Conservation (phyloP, 805 yeast genomes). For the Blastobotrys terrestris region DNA sequence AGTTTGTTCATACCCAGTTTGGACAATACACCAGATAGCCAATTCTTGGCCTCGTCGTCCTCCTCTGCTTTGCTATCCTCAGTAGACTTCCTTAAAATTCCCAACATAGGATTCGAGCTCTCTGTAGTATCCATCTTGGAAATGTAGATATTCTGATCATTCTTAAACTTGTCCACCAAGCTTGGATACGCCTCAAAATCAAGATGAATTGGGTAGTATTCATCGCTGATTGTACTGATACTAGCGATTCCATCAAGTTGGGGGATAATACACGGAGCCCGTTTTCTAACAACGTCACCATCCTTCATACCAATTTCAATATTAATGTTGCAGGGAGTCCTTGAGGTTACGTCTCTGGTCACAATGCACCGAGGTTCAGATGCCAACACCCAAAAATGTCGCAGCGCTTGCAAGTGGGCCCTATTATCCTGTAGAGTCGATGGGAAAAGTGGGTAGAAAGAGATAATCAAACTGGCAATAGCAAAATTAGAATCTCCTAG, state of each 20-base stretch:
- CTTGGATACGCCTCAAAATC: conserved; percentile 30
- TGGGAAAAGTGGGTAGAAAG: conserved; percentile 75
- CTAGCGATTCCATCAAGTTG: conserved; percentile 42
- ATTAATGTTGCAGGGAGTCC: conserved; percentile 45
- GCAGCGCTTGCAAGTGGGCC: conserved; percentile 72
- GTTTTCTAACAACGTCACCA: conserved; percentile 32
- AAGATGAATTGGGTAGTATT: conserved; percentile 49
- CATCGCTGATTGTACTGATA: conserved; percentile 42
- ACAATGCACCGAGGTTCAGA: conserved; percentile 78
- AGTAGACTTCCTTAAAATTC: not conserved
- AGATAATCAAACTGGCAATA: conserved; percentile 60
- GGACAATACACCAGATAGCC: not conserved
- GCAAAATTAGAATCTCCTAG: conserved; percentile 57
- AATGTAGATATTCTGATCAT: not conserved
- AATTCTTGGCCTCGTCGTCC: not conserved
- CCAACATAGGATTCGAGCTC: not conserved
- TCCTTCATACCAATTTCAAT: conserved; percentile 36
- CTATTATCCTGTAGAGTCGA: conserved; percentile 35
- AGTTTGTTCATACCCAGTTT: not conserved
- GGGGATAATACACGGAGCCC: conserved; percentile 69
- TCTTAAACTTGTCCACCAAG: not conserved
- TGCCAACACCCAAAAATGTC: conserved; percentile 87
- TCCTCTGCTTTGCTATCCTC: not conserved
- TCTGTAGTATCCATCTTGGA: not conserved
- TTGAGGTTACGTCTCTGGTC: conserved; percentile 60